phyloP scores from a whole-genome alignment of 148 eudicot species.

The Polygonum aviculare region DNA sequence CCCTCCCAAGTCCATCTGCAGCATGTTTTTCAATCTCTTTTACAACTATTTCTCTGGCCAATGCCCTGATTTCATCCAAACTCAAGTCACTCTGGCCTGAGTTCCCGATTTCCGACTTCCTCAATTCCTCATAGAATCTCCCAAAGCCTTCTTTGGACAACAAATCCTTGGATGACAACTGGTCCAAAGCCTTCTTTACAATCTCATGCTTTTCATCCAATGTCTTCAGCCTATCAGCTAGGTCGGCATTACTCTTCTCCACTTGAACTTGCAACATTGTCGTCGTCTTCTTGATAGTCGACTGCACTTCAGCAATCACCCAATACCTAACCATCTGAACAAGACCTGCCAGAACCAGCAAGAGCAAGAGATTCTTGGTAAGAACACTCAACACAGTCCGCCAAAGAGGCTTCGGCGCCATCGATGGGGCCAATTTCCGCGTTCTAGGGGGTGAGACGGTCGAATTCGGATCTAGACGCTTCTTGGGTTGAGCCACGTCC shows the following conservation, averaged over 20 bases:
- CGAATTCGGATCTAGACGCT: constrained; percentile 17
- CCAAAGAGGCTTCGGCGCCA: constrained; percentile 44
- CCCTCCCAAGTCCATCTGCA: constrained; percentile 84
- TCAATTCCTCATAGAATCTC: constrained; percentile 41
- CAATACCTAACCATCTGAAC: constrained; percentile 50
- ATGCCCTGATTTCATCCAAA: constrained; percentile 50
- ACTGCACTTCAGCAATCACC: constrained; percentile 48
- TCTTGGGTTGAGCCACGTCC: constrained; percentile 18
- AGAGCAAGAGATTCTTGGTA: constrained; percentile 47
- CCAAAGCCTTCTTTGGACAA: constrained; percentile 44
- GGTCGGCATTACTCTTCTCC: constrained; percentile 22
- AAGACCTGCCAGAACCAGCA: constrained; percentile 42
- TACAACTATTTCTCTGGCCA: constrained; percentile 65
- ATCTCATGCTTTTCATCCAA: constrained; percentile 25
- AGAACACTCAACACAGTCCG: constrained; percentile 44
- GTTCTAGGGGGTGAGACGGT: constrained; percentile 17
- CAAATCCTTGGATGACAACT: constrained; percentile 26
- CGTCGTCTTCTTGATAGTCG: constrained; percentile 34
- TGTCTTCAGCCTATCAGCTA: constrained; percentile 27
- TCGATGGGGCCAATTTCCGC: constrained; percentile 21
- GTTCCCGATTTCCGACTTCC: constrained; percentile 27
- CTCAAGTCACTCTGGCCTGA: constrained; percentile 37
- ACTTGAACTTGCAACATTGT: constrained; percentile 63
- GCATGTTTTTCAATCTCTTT: constrained; percentile 73
- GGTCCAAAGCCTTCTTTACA: constrained; percentile 35